These are phyloP conservation scores for Fraxinus cuspidata DNA, from an alignment of 257 asterid species.

Conservation along the genomic window DNA sequence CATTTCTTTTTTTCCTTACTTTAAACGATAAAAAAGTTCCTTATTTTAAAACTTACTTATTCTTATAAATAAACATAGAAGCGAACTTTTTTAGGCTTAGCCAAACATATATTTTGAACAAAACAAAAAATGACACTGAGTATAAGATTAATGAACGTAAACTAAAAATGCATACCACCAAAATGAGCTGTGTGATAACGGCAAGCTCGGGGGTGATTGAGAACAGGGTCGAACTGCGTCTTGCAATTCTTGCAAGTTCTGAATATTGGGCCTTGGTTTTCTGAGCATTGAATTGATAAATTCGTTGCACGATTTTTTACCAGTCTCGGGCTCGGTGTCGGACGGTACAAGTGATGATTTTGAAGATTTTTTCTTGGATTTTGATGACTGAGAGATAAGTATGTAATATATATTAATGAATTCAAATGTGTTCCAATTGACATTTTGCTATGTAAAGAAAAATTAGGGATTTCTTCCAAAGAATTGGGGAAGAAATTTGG, in stretches of 20 bases:
- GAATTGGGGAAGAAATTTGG: constrained; percentile 13
- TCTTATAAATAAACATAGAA: not conserved
- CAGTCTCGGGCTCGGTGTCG: constrained; percentile 16
- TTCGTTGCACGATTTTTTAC: constrained; percentile 31
- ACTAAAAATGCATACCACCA: constrained; percentile 57
- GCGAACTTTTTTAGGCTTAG: not conserved
- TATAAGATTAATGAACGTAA: not conserved
- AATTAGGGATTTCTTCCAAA: constrained; percentile 25
- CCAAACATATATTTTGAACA: not conserved
- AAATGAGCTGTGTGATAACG: constrained; percentile 86
- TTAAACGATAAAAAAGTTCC: no score
- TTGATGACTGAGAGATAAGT: constrained; percentile 22
- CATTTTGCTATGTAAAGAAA: constrained; percentile 15
- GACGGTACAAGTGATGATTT: constrained; percentile 13
- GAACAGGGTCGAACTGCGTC: constrained; percentile 77
- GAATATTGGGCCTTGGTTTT: constrained; percentile 35
- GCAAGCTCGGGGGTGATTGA: constrained; percentile 86
- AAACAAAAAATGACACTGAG: not conserved
- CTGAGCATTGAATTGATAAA: constrained; percentile 52
- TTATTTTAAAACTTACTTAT: no score
- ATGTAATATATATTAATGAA: constrained; percentile 22
- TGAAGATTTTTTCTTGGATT: constrained; percentile 21
- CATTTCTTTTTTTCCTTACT: no score
- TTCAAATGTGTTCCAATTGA: constrained; percentile 33
- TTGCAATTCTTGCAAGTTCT: constrained; percentile 92